phyloP scores from a whole-genome alignment of 192 early-diverging fungal species.

The Coemansia sp. region DNA sequence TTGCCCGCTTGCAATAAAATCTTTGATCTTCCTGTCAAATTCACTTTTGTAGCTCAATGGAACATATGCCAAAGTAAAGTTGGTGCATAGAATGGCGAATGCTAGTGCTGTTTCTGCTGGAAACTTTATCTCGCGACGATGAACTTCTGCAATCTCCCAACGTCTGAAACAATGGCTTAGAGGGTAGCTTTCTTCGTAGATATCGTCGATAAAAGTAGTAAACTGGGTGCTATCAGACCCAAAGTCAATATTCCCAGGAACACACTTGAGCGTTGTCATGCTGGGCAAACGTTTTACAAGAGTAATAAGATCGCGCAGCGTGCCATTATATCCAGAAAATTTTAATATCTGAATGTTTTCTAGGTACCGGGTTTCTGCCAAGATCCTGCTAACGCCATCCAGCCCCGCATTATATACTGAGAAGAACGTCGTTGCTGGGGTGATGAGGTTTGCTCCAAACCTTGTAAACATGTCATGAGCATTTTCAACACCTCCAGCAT shows the following conservation, averaged over 20 bases:
- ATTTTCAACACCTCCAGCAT: no score
- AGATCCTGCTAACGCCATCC: neutral
- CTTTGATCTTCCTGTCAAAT: neutral
- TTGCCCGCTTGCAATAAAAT: neutral
- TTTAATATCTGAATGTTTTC: neutral
- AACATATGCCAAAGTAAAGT: neutral
- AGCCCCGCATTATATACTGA: neutral
- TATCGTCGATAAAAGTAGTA: neutral
- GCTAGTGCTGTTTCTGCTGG: neutral
- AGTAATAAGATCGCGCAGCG: neutral
- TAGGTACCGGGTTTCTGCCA: neutral
- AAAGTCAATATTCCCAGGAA: no score
- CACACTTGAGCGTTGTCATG: neutral
- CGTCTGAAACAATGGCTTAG: neutral
- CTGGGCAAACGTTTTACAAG: neutral
- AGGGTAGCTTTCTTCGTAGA: neutral
- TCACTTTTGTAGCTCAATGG: neutral
- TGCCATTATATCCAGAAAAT: neutral
- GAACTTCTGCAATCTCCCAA: neutral
- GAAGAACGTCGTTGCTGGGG: neutral
- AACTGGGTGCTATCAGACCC: neutral
- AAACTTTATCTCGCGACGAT: neutral
- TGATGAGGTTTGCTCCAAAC: neutral
- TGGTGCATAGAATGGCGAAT: neutral
- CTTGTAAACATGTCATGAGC: neutral